These are phyloP conservation scores for Hygrophoropsis aurantiaca DNA, from an alignment of 768 basidiomycete genomes.

Conservation along the genomic window DNA sequence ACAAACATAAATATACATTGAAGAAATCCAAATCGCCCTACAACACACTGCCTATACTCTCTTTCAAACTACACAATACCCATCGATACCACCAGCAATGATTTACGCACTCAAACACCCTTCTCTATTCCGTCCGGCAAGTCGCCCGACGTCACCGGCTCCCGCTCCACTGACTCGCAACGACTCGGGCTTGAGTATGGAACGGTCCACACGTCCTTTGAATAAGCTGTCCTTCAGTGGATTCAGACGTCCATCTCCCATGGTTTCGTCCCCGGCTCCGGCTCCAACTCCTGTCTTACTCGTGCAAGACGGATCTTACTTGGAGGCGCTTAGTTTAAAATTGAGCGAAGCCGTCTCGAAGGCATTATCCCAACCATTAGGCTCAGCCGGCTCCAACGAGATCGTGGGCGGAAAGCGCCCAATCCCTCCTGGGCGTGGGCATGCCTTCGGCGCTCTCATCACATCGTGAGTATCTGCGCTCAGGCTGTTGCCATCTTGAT, in stretches of 20 bases:
- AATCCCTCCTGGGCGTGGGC: conserved; percentile 73
- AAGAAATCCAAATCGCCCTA: neutral
- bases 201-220: conserved; percentile 50
- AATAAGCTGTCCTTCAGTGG: conserved; percentile 59
- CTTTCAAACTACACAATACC: conserved; percentile 7
- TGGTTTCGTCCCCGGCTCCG: conserved; percentile 30
- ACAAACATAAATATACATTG: neutral
- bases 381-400: conserved; percentile 51
- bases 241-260: conserved; percentile 56
- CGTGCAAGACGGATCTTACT: conserved; percentile 77
- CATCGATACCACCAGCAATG: conserved; percentile 30
- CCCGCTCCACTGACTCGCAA: conserved; percentile 30
- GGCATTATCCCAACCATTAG: conserved; percentile 65
- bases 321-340: conserved; percentile 73
- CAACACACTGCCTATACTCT: neutral
- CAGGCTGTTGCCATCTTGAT: conserved; percentile 9
- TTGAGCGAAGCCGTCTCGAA: conserved; percentile 81
- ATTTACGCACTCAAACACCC: conserved; percentile 71
- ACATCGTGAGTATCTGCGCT: conserved; percentile 53
- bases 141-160: conserved; percentile 63
- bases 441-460: conserved; percentile 64
- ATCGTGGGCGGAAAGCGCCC: conserved; percentile 65
- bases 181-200: conserved; percentile 38
- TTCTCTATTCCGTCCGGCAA: conserved; percentile 62
- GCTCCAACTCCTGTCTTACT: conserved; percentile 43